Conservation (phyloP, 129 eudicot species). For the Chrysanthemum makinoi region DNA sequence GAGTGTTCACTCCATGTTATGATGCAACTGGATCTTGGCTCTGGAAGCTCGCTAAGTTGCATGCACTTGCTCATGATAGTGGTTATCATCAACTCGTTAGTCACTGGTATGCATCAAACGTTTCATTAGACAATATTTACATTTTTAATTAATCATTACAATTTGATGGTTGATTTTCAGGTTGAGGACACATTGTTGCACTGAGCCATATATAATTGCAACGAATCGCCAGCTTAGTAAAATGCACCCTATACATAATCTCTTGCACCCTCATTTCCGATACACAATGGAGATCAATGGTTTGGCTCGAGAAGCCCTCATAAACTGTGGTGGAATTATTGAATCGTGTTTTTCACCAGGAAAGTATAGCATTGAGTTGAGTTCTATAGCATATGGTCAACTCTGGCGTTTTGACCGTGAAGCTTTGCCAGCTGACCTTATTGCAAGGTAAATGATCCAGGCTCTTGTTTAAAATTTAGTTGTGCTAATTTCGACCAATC, state of each 20-base stretch:
- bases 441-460: conserved; percentile 37
- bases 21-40: conserved; percentile 72
- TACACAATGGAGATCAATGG: neutral
- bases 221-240: neutral
- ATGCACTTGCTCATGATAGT: conserved; percentile 81
- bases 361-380: conserved; percentile 41
- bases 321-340: neutral
- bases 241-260: neutral
- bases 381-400: conserved; percentile 55
- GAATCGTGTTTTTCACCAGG: neutral
- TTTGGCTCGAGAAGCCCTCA: neutral
- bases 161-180: conserved; percentile 23
- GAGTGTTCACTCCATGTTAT: conserved; percentile 41
- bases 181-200: conserved; percentile 30
- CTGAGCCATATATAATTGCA: neutral
- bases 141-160: neutral
- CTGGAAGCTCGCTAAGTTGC: conserved; percentile 84
- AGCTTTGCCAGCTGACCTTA: conserved; percentile 67
- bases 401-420: conserved; percentile 67
- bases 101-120: conserved; percentile 36
- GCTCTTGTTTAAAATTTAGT: neutral
- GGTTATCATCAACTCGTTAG: conserved; percentile 77
- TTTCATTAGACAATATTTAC: neutral
- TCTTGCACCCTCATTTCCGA: neutral
- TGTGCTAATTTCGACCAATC: neutral